Base-by-base conservation (phyloP, 2,329 filamentous ascomycete genomes). In the Penicillium sp. region DNA sequence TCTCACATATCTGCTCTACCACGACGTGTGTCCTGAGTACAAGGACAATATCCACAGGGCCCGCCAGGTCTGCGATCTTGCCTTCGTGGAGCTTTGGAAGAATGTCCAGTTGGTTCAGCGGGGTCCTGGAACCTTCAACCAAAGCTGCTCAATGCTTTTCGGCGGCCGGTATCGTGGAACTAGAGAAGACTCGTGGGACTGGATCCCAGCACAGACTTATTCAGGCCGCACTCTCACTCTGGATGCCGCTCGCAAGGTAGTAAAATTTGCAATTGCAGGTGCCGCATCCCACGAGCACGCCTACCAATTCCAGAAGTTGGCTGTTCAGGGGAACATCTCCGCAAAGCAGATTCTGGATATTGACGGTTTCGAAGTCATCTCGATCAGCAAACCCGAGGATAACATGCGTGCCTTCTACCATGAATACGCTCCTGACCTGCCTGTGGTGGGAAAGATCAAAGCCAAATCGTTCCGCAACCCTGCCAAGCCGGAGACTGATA, bases 11-110 rank as follows among this genome's bases (percentile, higher is more conserved):
- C 81, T 98, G 0, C 81, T 93, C 10, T 85, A 90, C 61, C 93
- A 98, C 70, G 85, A 90, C 39, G 94, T 96, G 15, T 96, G 92
- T 69, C 89, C 90, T 0, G 95, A 98, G 73, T 90, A 93, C 71
- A 80, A 76, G 0, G 79, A 83, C 0, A 85, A 94, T 63, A 81
- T 98, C 59, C 76, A 84, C 15, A 79, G 82, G 0, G 92, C 93
- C 0, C 80, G 89, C 7, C 73, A 73, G 1, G 73, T 94, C 31
- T 96, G 92, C 68, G 83, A 87, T 20, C 71, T 81, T 14, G 91
- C 90, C 1, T 82, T 86, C 3, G 69, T 78, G 1, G 91, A 98
- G 74, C 81, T 95, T 38, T 84, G 84, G 62, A 80, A 84, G 54
- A 81, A 88, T 38, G 76, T 81, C 5, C 71, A 82, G 31, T 78